Percentiles rank a stretch among this genome's conserved stretches.
Evolutionary conservation across 495 filamentous ascomycete species (phyloP).

Genomic region (Astrocystis sublimbata): DNA sequence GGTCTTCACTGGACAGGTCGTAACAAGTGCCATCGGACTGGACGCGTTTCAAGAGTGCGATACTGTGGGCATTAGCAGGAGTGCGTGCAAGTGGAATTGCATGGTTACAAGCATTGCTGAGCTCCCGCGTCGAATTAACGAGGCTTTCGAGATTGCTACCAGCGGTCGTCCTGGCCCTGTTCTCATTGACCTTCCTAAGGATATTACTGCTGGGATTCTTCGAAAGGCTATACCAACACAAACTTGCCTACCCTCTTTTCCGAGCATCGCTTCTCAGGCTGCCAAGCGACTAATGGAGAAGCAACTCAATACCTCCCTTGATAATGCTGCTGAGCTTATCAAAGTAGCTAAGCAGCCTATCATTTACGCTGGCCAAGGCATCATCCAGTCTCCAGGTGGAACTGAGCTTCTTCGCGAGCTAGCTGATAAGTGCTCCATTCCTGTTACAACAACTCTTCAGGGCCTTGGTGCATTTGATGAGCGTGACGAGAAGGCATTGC

Average conservation of each 20-base stretch:
- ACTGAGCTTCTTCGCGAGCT: constrained; percentile 65
- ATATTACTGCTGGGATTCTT: constrained; percentile 3
- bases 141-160: constrained; percentile 1
- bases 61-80: constrained; percentile 4
- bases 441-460: constrained; percentile 78
- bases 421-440: constrained; percentile 71
- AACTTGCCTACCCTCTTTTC: constrained; percentile 1
- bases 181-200: constrained; percentile 1
- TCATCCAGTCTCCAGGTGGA: constrained; percentile 64
- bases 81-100: constrained; percentile 3
- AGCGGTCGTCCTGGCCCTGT: background rate
- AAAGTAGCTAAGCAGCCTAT: constrained; percentile 76
- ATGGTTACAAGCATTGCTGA: constrained; percentile 2
- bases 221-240: constrained; percentile 5
- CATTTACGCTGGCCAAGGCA: constrained; percentile 74
- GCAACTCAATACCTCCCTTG: constrained; percentile 62
- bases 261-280: constrained; percentile 3
- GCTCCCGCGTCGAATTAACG: constrained; percentile 1
- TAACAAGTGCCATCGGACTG: constrained; percentile 56
- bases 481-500: constrained; percentile 71
- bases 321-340: constrained; percentile 65
- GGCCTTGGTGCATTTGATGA: constrained; percentile 78
- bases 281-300: constrained; percentile 22
- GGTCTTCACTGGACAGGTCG: constrained; percentile 77
- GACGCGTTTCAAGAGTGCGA: constrained; percentile 1